Base-by-base conservation (phyloP, 495 filamentous ascomycete species). In the Venustampulla echinocandica region DNA sequence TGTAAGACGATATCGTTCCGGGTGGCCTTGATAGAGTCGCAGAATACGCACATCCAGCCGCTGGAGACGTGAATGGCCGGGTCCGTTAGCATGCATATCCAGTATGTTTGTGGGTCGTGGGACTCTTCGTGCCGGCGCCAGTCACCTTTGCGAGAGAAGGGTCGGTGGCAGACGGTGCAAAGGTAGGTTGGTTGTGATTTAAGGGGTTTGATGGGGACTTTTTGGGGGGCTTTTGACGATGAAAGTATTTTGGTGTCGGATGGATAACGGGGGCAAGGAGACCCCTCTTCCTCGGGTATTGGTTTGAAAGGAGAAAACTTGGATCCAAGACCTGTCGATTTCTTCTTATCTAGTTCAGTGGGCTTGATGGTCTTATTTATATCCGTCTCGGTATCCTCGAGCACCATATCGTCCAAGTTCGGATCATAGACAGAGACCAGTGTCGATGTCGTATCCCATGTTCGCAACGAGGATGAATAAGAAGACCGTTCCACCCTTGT, bases 81-180 rank as follows among this genome's bases (percentile, higher is more conserved):
- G 15, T 45, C 25, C 9, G 18, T 23, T 10, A 51, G 23, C 22
- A 51, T 37, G 14, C 48, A 51, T 1, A 39, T 40, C 48, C 48
- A 51, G 25, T 30, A 43, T 1, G n/a, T 40, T 24, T 51, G 48
- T 0, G 48, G 33, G 1, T 51, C 48, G 24, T 51, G 48, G 4
- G 28, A 21, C 24, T 42, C 48, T 25, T 46, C 42, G 18, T 51
- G 48, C 6, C 48, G n/a, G 18, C 42, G 39, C 48, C 48, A 51
- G 19, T 51, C 48, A 11, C 42, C 48, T 46, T 51, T 51, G 4
- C 42, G 14, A 6, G 19, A 40, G 48, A 51, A 51, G 20, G 5
- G 15, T 10, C 11, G 30, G 3, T 22, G 23, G 24, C 48, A 51
- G n/a, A 11, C 13, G 10, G 48, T 45, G 17, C 41, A 45, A 10